Conservation (phyloP, 1,139 yeast genomes). For the Candida frijolesensis region DNA sequence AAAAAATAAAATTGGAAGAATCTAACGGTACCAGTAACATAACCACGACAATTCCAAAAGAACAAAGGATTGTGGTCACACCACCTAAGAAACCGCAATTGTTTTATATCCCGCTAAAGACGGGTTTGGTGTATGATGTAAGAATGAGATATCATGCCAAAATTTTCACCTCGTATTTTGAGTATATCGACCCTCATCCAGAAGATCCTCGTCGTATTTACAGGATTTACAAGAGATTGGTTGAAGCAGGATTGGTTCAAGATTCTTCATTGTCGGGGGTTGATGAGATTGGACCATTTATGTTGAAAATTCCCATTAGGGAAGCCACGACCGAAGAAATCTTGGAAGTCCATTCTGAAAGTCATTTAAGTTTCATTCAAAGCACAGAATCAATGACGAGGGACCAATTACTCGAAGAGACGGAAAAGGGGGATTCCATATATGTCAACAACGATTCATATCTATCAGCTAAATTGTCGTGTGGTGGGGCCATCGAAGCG, state of each 20-base stretch:
- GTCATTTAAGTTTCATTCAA: slow-evolving; percentile 74
- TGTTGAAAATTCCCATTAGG: slow-evolving; percentile 87
- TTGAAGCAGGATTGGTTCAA: slow-evolving; percentile 87
- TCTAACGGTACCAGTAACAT: slow-evolving; percentile 1
- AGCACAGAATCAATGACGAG: slow-evolving; percentile 79
- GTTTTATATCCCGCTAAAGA: slow-evolving; percentile 72
- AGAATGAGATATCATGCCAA: slow-evolving; percentile 97
- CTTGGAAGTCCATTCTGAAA: slow-evolving; percentile 79
- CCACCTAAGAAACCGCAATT: slow-evolving; percentile 59
- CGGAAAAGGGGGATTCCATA: slow-evolving; percentile 92
- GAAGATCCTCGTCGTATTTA: slow-evolving; percentile 97
- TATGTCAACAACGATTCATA: slow-evolving; percentile 91
- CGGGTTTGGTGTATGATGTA: slow-evolving; percentile 95
- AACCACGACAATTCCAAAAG: slow-evolving; percentile 1
- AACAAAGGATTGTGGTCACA: slow-evolving; percentile 44
- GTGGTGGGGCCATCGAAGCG: slow-evolving; percentile 97
- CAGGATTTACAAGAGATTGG: slow-evolving; percentile 87
- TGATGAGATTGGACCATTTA: slow-evolving; percentile 81
- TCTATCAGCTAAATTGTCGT: slow-evolving; percentile 84
- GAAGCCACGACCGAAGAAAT: slow-evolving; percentile 90
- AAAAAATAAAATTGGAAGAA: slow-evolving; percentile 16
- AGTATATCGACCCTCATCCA: slow-evolving; percentile 97
- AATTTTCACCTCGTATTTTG: slow-evolving; percentile 87
- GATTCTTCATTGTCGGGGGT: slow-evolving; percentile 82
- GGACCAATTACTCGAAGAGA: slow-evolving; percentile 76